Evolutionary conservation across 139 green algal genomes (phyloP).

Genomic region (Auxenochlorella protothecoides): DNA sequence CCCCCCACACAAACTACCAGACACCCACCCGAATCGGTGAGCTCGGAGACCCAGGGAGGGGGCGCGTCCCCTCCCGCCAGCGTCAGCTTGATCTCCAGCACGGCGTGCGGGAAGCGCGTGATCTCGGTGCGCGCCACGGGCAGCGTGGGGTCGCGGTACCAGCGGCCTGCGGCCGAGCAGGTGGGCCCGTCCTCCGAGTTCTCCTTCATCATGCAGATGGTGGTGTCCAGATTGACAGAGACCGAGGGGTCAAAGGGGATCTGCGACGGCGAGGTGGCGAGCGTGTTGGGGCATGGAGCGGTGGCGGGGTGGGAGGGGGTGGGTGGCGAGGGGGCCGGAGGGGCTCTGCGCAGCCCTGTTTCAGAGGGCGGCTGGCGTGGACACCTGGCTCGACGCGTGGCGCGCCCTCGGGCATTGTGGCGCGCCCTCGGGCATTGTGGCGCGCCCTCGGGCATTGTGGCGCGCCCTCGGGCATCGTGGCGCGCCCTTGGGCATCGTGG

Average conservation of each 20-base stretch:
- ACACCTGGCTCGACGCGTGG: too few species aligned
- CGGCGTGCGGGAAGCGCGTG: conserved; percentile 81
- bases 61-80: conserved; percentile 58
- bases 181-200: conserved; percentile 72
- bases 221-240: conserved; percentile 82
- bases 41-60: conserved; percentile 73
- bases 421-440: too few species aligned
- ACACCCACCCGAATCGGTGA: conserved; percentile 44
- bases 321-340: too few species aligned
- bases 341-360: too few species aligned
- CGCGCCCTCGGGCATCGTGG: too few species aligned
- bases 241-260: conserved; percentile 87
- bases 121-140: conserved; percentile 65
- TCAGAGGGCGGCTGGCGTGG: too few species aligned
- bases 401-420: too few species aligned
- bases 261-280: conserved; percentile 6
- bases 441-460: too few species aligned
- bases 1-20: not conserved
- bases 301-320: too few species aligned
- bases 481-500: too few species aligned
- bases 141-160: conserved; percentile 63
- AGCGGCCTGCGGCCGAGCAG: conserved; percentile 26
- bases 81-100: conserved; percentile 87
- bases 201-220: conserved; percentile 91
- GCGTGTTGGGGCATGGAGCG: too few species aligned